These are phyloP conservation scores for Turnera subulata DNA, from an alignment of 345 rosid species.

Conservation along the genomic window DNA sequence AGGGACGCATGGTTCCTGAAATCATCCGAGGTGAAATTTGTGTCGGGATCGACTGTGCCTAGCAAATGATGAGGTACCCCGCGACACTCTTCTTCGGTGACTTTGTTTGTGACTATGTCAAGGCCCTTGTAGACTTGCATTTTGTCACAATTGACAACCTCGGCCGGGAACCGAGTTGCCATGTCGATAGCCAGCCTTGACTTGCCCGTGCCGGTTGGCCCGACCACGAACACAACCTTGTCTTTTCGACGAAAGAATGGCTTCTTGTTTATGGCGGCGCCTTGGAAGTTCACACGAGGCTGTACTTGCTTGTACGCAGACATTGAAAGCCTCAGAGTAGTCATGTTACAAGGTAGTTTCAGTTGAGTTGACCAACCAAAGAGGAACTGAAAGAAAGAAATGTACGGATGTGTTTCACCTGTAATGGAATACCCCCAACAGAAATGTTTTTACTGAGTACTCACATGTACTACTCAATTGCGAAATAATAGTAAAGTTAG, in stretches of 20 bases:
- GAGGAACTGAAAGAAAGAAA: too few relatives aligned
- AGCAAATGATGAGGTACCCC: conserved; percentile 81
- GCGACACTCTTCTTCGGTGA: conserved; percentile 61
- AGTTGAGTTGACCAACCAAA: not conserved
- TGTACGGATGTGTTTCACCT: not conserved
- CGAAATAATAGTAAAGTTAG: too few relatives aligned
- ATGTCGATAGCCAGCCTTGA: conserved; percentile 80
- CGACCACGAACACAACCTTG: conserved; percentile 74
- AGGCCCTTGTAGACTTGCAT: conserved; percentile 82
- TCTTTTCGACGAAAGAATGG: conserved; percentile 56
- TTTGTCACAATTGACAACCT: conserved; percentile 80
- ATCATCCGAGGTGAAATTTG: conserved; percentile 54
- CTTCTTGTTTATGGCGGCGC: conserved; percentile 32
- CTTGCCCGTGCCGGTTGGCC: conserved; percentile 91
- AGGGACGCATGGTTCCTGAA: conserved; percentile 41
- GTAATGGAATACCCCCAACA: not conserved
- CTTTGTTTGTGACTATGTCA: conserved; percentile 68
- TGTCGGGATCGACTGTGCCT: conserved; percentile 46
- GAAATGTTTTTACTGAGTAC: too few relatives aligned
- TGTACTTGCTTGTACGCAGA: conserved; percentile 45
- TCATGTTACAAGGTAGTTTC: not conserved
- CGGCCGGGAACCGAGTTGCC: conserved; percentile 67
- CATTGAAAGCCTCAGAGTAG: conserved; percentile 42
- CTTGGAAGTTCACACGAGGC: conserved; percentile 45
- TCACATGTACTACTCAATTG: too few relatives aligned